Conservation (phyloP, 495 filamentous ascomycete species). For the Aspergillus wentii region DNA sequence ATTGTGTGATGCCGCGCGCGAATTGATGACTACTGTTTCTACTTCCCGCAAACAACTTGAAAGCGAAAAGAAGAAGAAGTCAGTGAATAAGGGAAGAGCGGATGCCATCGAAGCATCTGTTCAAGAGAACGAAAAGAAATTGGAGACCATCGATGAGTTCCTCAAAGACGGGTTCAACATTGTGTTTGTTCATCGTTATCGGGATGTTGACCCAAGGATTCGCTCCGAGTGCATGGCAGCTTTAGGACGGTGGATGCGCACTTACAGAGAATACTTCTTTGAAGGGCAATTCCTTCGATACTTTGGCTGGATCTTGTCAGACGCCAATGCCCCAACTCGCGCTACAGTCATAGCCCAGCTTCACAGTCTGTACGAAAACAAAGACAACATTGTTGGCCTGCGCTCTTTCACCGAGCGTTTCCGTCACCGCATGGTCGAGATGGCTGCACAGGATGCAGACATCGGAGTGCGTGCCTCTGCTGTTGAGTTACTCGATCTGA, state of each 20-base stretch:
- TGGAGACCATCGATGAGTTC: constrained; percentile 56
- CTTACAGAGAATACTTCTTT: constrained; percentile 79
- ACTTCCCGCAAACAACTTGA: constrained; percentile 76
- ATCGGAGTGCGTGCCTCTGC: constrained; percentile 68
- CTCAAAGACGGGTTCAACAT: constrained; percentile 82
- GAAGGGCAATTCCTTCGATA: constrained; percentile 85
- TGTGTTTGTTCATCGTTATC: constrained; percentile 90
- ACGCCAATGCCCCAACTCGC: constrained; percentile 61
- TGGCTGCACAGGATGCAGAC: constrained; percentile 80
- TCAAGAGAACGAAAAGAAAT: constrained; percentile 59
- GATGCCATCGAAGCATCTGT: constrained; percentile 63
- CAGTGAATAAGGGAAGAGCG: constrained; percentile 68
- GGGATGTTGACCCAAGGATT: constrained; percentile 85
- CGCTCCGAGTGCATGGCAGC: constrained; percentile 79
- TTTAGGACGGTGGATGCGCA: constrained; percentile 80
- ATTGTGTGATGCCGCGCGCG: constrained; percentile 58
- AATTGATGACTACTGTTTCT: constrained; percentile 62
- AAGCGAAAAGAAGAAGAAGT: constrained; percentile 71
- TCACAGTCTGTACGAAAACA: constrained; percentile 65
- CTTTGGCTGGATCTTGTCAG: constrained; percentile 89
- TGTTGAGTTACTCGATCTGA: constrained; percentile 72
- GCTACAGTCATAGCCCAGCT: constrained; percentile 79
- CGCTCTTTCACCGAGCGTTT: constrained; percentile 89
- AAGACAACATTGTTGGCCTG: constrained; percentile 70
- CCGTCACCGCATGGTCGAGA: constrained; percentile 82